Evolutionary conservation across 2,329 filamentous ascomycete genomes (phyloP).

Genomic region (Sphaerostilbella broomeana): DNA sequence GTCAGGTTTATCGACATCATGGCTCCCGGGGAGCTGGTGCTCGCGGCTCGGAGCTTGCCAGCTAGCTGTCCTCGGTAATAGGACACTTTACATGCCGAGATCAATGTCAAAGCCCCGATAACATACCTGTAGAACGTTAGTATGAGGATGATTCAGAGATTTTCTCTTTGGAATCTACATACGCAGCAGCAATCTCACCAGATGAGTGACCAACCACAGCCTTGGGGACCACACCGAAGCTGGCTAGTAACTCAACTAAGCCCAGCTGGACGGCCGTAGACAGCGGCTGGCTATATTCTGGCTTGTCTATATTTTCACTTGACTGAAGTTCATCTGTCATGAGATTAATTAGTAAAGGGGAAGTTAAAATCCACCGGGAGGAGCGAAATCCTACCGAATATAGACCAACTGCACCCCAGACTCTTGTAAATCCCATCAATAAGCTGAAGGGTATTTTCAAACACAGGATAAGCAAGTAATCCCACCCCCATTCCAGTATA

Average conservation of each 20-base stretch:
- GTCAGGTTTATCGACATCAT: conserved; percentile 10
- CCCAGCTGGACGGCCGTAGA: conserved; percentile 34
- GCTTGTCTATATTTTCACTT: not conserved
- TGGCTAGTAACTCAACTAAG: conserved; percentile 30
- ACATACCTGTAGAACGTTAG: conserved; percentile 3
- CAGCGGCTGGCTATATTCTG: conserved; percentile 25
- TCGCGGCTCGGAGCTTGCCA: not conserved
- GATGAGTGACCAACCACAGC: conserved; percentile 33
- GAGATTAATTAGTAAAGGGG: not conserved
- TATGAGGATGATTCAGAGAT: too few species aligned
- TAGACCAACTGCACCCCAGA: conserved; percentile 4
- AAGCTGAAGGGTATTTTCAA: conserved; percentile 19
- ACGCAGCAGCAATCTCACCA: conserved; percentile 36
- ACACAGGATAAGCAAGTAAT: conserved; percentile 24
- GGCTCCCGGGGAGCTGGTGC: not conserved
- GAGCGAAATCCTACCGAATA: conserved; percentile 4
- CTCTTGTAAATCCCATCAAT: not conserved
- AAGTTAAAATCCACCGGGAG: not conserved
- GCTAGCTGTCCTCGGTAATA: conserved; percentile 30
- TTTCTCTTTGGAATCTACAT: conserved; percentile 18
- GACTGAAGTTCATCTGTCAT: conserved; percentile 5
- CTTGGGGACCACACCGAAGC: conserved; percentile 23
- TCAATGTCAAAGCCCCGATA: conserved; percentile 4
- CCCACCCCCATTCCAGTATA: conserved; percentile 26
- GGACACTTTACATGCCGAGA: conserved; percentile 27